Percentiles rank a stretch among this genome's conserved stretches.
phyloP scores from a whole-genome alignment of 345 rosid genomes.

The Eucalyptus erythrocorys region DNA sequence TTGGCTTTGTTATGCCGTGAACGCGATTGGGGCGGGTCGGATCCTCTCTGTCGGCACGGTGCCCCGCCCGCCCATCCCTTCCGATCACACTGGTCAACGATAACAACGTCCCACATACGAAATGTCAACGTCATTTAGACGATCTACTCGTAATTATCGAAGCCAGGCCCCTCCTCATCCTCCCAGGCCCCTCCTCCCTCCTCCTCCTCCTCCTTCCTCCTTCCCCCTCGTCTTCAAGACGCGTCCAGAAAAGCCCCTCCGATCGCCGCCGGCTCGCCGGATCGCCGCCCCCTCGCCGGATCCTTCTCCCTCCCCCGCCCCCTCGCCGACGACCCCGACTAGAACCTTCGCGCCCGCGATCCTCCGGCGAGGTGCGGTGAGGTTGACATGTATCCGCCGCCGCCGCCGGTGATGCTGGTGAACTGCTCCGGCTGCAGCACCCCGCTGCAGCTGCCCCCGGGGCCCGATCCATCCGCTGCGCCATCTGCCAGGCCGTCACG shows the following conservation, averaged over 20 bases:
- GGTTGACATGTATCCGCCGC: conserved; percentile 12
- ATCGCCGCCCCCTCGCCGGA: not conserved
- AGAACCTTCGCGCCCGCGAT: not conserved
- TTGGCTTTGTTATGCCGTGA: not conserved
- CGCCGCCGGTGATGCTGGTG: conserved; percentile 46
- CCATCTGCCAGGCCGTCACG: conserved; percentile 60
- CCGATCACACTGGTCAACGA: not conserved
- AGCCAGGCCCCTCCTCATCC: not conserved
- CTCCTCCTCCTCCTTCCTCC: not conserved
- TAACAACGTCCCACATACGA: not conserved
- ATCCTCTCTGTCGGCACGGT: not conserved
- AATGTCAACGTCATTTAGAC: not conserved
- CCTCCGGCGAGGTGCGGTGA: not conserved
- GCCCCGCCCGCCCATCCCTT: not conserved
- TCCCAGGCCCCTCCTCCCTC: not conserved
- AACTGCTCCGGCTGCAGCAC: conserved; percentile 70
- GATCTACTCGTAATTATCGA: not conserved
- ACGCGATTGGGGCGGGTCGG: not conserved
- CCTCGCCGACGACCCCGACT: too few species aligned
- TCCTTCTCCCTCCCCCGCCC: not conserved
- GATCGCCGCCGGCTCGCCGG: too few species aligned
- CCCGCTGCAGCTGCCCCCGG: conserved; percentile 67
- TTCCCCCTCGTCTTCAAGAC: not conserved
- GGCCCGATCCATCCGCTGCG: conserved; percentile 75
- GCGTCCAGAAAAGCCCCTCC: not conserved